Evolutionary conservation across 768 basidiomycete species (phyloP).

Genomic region (Xerocomus potaroensis): DNA sequence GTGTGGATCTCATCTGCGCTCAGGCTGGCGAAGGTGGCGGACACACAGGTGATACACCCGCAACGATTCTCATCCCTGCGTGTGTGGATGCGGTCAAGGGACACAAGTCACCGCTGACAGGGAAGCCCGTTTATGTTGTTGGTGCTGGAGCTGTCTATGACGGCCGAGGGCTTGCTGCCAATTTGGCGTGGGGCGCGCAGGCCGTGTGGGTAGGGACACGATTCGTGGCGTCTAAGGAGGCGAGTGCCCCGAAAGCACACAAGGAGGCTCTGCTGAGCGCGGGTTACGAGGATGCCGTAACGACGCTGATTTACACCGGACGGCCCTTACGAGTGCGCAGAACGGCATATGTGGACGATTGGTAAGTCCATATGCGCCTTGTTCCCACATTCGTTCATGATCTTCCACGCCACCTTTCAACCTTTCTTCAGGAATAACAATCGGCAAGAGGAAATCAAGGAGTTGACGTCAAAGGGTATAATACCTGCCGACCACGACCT

Average conservation of each 20-base stretch:
- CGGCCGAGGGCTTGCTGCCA: constrained; percentile 82
- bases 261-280: constrained; percentile 73
- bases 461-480: constrained; percentile 78
- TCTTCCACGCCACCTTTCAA: no score
- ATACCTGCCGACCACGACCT: constrained; percentile 71
- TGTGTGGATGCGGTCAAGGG: constrained; percentile 83
- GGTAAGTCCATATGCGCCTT: constrained; percentile 41
- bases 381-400: not conserved
- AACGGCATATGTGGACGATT: constrained; percentile 82
- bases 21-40: constrained; percentile 93
- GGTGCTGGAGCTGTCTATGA: constrained; percentile 93
- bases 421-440: constrained; percentile 59
- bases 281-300: constrained; percentile 72
- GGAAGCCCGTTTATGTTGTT: constrained; percentile 79
- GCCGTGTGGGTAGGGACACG: constrained; percentile 89
- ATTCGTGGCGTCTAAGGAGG: constrained; percentile 81
- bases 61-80: constrained; percentile 85
- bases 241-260: constrained; percentile 77
- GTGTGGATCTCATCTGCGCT: constrained; percentile 91
- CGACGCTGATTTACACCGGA: constrained; percentile 87
- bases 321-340: constrained; percentile 82
- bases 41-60: constrained; percentile 80
- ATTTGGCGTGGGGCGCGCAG: constrained; percentile 84
- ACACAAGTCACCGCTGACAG: constrained; percentile 72
- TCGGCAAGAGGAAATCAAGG: constrained; percentile 75